These are phyloP conservation scores for Yamadazyma spencermartinsiae DNA, from an alignment of 1,139 yeast genomes.

Conservation along the genomic window DNA sequence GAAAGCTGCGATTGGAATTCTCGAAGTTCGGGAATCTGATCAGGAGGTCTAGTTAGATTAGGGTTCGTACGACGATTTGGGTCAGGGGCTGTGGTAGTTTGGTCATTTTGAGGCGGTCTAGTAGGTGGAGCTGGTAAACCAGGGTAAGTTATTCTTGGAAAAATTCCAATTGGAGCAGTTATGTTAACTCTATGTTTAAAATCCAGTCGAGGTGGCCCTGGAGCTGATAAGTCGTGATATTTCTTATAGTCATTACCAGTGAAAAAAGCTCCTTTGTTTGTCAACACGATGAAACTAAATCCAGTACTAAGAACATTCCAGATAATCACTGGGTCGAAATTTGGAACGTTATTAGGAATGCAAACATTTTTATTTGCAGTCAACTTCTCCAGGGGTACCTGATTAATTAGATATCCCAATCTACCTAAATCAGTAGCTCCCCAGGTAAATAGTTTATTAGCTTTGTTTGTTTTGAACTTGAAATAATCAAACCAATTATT, in stretches of 20 bases:
- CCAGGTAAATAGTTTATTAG: slow-evolving; percentile 61
- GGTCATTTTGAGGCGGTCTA: neutral
- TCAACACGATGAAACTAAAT: slow-evolving; percentile 60
- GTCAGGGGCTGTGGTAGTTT: neutral
- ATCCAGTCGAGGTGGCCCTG: slow-evolving; percentile 20
- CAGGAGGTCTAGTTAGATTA: slow-evolving; percentile 23
- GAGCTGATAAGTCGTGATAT: slow-evolving; percentile 15
- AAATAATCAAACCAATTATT: slow-evolving; percentile 55
- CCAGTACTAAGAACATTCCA: slow-evolving; percentile 68
- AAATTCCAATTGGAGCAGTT: slow-evolving; percentile 7
- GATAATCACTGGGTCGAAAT: slow-evolving; percentile 38
- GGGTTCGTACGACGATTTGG: slow-evolving; percentile 16
- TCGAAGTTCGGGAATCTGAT: slow-evolving; percentile 17
- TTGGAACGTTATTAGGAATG: slow-evolving; percentile 39
- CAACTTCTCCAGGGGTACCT: slow-evolving; percentile 30
- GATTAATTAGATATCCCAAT: slow-evolving; percentile 49
- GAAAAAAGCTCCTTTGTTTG: slow-evolving; percentile 53
- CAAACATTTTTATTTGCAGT: slow-evolving; percentile 32
- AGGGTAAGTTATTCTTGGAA: slow-evolving; percentile 6
- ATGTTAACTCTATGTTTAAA: slow-evolving; percentile 3
- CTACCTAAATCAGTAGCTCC: slow-evolving; percentile 56
- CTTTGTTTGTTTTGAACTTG: slow-evolving; percentile 35
- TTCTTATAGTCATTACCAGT: slow-evolving; percentile 55
- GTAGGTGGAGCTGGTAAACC: slow-evolving; percentile 2
- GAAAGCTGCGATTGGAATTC: slow-evolving; percentile 13